Evolutionary conservation across 768 basidiomycete species (phyloP).

Genomic region (Leccinum truebloodii): DNA sequence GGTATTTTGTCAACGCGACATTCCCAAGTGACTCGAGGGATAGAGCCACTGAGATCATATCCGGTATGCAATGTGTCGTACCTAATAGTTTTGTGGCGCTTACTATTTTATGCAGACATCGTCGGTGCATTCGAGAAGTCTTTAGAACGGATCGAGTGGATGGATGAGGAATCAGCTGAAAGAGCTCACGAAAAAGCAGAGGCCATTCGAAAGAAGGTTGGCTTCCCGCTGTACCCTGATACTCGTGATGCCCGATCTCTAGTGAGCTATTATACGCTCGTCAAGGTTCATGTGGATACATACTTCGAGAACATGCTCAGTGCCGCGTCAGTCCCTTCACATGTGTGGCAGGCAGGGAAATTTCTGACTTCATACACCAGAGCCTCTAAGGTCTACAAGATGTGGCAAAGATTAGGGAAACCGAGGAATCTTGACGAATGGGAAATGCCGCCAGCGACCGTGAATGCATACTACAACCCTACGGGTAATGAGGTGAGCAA

Average conservation of each 20-base stretch:
- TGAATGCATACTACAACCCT: slow-evolving; percentile 88
- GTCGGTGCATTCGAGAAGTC: slow-evolving; percentile 82
- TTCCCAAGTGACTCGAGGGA: slow-evolving; percentile 78
- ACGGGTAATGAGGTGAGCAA: slow-evolving; percentile 76
- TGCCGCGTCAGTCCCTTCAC: slow-evolving; percentile 43
- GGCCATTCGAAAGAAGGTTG: slow-evolving; percentile 74
- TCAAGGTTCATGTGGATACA: slow-evolving; percentile 61
- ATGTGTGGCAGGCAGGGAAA: neutral
- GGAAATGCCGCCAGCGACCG: slow-evolving; percentile 86
- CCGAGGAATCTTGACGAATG: slow-evolving; percentile 70
- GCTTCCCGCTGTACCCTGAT: slow-evolving; percentile 87
- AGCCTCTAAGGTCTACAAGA: slow-evolving; percentile 58
- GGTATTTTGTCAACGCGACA: slow-evolving; percentile 85
- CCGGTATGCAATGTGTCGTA: slow-evolving; percentile 43
- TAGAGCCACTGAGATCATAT: slow-evolving; percentile 83
- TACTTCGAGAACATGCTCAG: slow-evolving; percentile 87
- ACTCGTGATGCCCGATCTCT: slow-evolving; percentile 71
- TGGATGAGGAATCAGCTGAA: slow-evolving; percentile 80
- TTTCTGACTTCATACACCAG: slow-evolving; percentile 35
- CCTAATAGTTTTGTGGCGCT: neutral
- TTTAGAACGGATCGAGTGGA: slow-evolving; percentile 78
- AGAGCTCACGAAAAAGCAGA: slow-evolving; percentile 83
- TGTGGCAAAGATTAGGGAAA: slow-evolving; percentile 76
- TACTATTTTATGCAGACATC: slow-evolving; percentile 53
- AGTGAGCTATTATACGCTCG: slow-evolving; percentile 67